A percentile compares a stretch with the other conserved stretches of the same genome.
These are phyloP conservation scores for Suhomyces canberraensis DNA, from an alignment of 805 yeast genomes.

Conservation along the genomic window DNA sequence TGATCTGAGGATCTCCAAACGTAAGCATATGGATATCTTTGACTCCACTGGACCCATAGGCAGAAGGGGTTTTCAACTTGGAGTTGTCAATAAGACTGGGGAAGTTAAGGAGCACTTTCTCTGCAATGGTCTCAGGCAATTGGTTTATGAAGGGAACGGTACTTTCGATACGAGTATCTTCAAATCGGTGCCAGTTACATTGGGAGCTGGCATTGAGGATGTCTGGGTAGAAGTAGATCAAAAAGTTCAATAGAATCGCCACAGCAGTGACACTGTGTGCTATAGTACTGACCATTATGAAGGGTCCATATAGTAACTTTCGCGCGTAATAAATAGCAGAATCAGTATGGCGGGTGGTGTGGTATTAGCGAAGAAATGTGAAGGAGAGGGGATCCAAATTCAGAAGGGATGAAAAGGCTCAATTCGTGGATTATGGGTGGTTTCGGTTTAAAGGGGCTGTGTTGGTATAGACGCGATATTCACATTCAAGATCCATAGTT, in stretches of 20 bases:
- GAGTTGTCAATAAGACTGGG: conserved; percentile 17
- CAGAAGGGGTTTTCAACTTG: conserved; percentile 2
- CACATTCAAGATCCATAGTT: too few relatives aligned
- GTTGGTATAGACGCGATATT: too few relatives aligned
- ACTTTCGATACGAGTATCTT: conserved; percentile 6
- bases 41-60: conserved; percentile 16
- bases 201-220: conserved; percentile 37
- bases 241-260: conserved; percentile 52
- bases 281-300: conserved; percentile 3
- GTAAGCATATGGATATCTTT: conserved; percentile 66
- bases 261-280: conserved; percentile 29
- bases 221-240: conserved; percentile 77
- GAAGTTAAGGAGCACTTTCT: conserved; percentile 19
- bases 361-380: too few relatives aligned
- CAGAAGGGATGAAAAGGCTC: too few relatives aligned
- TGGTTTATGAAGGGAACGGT: conserved; percentile 9
- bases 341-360: too few relatives aligned
- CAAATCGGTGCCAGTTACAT: conserved; percentile 58
- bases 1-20: conserved; percentile 96
- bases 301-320: too few relatives aligned
- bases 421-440: too few relatives aligned
- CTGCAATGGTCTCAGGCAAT: conserved; percentile 11
- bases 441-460: too few relatives aligned
- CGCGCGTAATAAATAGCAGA: too few relatives aligned
- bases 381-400: too few relatives aligned